A percentile compares a stretch with the other conserved stretches of the same genome.
These are phyloP conservation scores for Cicer bijugum DNA, from an alignment of 306 rosid species.

Conservation along the genomic window DNA sequence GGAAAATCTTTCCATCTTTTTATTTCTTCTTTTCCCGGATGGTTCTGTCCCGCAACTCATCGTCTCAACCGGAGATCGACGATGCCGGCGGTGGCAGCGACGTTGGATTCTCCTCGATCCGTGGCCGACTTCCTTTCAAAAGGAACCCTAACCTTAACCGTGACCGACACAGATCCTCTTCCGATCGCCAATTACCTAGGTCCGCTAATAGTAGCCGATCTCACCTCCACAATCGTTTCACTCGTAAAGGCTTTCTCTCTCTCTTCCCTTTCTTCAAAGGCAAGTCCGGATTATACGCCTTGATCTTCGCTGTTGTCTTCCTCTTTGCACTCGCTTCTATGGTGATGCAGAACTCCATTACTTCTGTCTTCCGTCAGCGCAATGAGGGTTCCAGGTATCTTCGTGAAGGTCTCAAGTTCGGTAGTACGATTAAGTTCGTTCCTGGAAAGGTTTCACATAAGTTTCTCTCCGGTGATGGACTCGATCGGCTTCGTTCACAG, in stretches of 20 bases:
- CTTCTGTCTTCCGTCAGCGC: conserved; percentile 62
- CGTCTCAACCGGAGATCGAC: conserved; percentile 60
- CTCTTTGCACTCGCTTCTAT: conserved; percentile 72
- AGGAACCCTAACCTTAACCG: conserved; percentile 64
- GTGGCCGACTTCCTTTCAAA: conserved; percentile 71
- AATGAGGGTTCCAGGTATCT: conserved; percentile 49
- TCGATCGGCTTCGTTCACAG: conserved; percentile 67
- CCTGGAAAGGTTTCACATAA: conserved; percentile 61
- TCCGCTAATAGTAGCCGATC: conserved; percentile 56
- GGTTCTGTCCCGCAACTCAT: conserved; percentile 63
- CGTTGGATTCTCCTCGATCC: conserved; percentile 69
- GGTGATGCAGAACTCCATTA: conserved; percentile 87
- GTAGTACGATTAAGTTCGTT: conserved; percentile 71
- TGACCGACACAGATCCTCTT: conserved; percentile 35
- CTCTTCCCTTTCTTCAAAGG: conserved; percentile 61
- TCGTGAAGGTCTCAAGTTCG: conserved; percentile 63
- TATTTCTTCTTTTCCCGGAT: conserved; percentile 13
- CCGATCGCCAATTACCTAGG: conserved; percentile 59
- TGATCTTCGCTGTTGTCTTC: conserved; percentile 64
- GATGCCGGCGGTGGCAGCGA: conserved; percentile 53
- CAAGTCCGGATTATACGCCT: conserved; percentile 60
- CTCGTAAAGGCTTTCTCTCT: conserved; percentile 72
- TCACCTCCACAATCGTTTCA: conserved; percentile 60
- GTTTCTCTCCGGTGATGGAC: conserved; percentile 62
- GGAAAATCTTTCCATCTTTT: conserved; percentile 13